Evolutionary conservation across 352 stramenopile species (phyloP).

Genomic region (Phytophthora tubulina): DNA sequence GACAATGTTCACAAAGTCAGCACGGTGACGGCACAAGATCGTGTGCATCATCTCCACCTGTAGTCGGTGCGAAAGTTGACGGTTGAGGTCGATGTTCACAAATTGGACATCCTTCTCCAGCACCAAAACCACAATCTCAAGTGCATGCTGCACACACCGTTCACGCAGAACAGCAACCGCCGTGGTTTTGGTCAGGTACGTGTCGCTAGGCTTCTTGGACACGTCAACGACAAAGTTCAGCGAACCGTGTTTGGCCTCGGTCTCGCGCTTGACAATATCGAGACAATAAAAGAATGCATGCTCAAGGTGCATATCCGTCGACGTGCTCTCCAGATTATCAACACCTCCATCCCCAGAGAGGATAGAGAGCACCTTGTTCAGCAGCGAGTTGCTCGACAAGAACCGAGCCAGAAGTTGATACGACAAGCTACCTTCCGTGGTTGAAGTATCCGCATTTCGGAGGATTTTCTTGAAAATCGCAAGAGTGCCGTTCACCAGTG

Average conservation of each 20-base stretch:
- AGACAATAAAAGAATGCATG: slow-evolving; percentile 87
- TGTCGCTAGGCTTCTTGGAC: slow-evolving; percentile 54
- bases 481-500: slow-evolving; percentile 72
- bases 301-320: slow-evolving; percentile 77
- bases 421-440: slow-evolving; percentile 63
- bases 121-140: slow-evolving; percentile 82
- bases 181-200: slow-evolving; percentile 63
- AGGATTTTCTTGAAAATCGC: slow-evolving; percentile 86
- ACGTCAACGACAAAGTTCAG: slow-evolving; percentile 73
- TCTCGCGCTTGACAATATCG: slow-evolving; percentile 81
- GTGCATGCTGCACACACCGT: slow-evolving; percentile 75
- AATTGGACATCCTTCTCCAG: slow-evolving; percentile 78
- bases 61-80: slow-evolving; percentile 63
- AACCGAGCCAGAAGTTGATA: slow-evolving; percentile 79
- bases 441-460: slow-evolving; percentile 54
- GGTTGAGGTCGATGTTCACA: slow-evolving; percentile 66
- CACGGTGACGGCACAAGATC: slow-evolving; percentile 74
- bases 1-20: slow-evolving; percentile 82
- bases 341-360: slow-evolving; percentile 76
- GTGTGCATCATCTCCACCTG: slow-evolving; percentile 84
- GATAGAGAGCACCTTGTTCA: slow-evolving; percentile 79
- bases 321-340: slow-evolving; percentile 77
- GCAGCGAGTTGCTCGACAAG: slow-evolving; percentile 67
- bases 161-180: slow-evolving; percentile 64
- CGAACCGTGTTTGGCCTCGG: slow-evolving; percentile 72